Evolutionary conservation across 2,329 filamentous ascomycete genomes (phyloP).

Genomic region (Cercospora sp.): DNA sequence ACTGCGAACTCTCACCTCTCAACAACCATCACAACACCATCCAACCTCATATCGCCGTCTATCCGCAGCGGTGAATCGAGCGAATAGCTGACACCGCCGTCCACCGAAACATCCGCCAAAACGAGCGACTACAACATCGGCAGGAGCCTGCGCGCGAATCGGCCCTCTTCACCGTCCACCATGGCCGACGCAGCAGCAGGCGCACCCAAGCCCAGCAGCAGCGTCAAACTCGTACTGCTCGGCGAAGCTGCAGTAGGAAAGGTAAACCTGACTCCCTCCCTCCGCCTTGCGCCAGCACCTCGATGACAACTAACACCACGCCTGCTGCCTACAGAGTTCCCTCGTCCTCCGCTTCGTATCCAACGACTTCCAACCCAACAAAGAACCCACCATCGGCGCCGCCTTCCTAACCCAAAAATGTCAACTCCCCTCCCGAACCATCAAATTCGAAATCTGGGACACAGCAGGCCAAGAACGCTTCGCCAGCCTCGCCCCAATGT

Average conservation of each 20-base stretch:
- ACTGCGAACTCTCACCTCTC: background rate
- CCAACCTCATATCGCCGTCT: background rate
- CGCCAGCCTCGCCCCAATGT: constrained; percentile 95
- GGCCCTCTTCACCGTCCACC: constrained; percentile 20
- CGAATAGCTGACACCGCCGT: background rate
- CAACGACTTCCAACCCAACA: constrained; percentile 99
- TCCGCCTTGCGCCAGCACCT: background rate
- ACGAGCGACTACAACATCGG: constrained; percentile 35
- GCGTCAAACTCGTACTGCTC: constrained; percentile 97
- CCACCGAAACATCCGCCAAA: constrained; percentile 19
- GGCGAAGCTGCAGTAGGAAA: constrained; percentile 98
- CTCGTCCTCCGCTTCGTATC: constrained; percentile 98
- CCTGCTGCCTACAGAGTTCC: constrained; percentile 67
- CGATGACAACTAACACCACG: constrained; percentile 10
- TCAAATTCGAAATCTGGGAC: constrained; percentile 81
- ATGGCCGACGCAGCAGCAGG: constrained; percentile 27
- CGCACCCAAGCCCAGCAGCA: constrained; percentile 93
- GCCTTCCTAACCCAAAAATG: constrained; percentile 99
- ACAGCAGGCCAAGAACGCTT: constrained; percentile 97
- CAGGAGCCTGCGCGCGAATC: constrained; percentile 34
- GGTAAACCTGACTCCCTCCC: constrained; percentile 54
- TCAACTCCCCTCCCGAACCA: constrained; percentile 84
- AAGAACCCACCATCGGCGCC: constrained; percentile 98
- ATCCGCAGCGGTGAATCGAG: background rate
- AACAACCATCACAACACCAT: background rate